Percentiles rank a stretch among this genome's conserved stretches.
These are phyloP conservation scores for Fusarium liriodendri DNA, from an alignment of 2,329 filamentous ascomycete species.

Conservation along the genomic window DNA sequence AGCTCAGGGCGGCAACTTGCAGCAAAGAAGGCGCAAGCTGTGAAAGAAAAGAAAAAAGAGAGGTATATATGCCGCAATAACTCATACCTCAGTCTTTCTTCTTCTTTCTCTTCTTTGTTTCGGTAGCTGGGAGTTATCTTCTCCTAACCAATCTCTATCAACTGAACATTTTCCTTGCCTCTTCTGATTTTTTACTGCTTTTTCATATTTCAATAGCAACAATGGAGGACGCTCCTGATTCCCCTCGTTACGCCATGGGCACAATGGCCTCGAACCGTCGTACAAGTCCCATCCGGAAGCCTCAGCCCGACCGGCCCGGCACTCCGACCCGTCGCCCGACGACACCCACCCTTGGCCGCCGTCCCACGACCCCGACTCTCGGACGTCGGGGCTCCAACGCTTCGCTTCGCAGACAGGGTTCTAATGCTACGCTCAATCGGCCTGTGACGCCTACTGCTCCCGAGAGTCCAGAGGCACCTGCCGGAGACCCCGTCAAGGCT, in stretches of 20 bases:
- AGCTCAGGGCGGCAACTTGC: neutral
- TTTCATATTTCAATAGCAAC: neutral
- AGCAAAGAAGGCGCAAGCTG: neutral
- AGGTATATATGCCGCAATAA: neutral
- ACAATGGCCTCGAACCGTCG: conserved; percentile 34
- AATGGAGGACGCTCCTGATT: conserved; percentile 21
- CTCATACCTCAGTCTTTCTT: neutral
- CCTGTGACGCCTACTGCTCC: conserved; percentile 23
- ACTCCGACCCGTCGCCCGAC: conserved; percentile 32
- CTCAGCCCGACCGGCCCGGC: conserved; percentile 17
- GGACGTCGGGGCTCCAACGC: conserved; percentile 24
- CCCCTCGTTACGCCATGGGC: conserved; percentile 39
- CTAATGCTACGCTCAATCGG: conserved; percentile 27
- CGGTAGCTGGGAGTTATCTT: neutral
- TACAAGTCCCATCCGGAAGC: conserved; percentile 32
- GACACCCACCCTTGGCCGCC: conserved; percentile 27
- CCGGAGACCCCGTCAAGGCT: conserved; percentile 22
- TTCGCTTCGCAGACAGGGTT: conserved; percentile 20
- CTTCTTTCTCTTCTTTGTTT: neutral
- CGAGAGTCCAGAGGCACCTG: neutral
- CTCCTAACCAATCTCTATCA: neutral
- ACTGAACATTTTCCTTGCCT: neutral
- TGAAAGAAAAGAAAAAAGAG: neutral
- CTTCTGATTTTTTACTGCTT: neutral
- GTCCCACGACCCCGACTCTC: conserved; percentile 35